Evolutionary conservation across 2,329 filamentous ascomycete species (phyloP).

Genomic region (Elsinoe fawcettii): DNA sequence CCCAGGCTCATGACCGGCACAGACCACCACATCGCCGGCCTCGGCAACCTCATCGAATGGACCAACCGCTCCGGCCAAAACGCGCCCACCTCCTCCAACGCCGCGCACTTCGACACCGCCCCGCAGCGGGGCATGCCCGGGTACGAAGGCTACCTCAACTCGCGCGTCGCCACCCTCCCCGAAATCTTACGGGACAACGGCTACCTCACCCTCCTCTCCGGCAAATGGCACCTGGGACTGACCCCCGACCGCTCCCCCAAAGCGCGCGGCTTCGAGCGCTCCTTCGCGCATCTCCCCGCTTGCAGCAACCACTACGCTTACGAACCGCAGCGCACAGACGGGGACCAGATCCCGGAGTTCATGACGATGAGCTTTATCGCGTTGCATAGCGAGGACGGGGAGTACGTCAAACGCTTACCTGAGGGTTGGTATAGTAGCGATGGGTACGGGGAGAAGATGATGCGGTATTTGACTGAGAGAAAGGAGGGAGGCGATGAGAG

Average conservation of each 20-base stretch:
- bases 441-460: slow-evolving; percentile 35
- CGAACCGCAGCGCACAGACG: slow-evolving; percentile 38
- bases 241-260: slow-evolving; percentile 50
- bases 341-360: slow-evolving; percentile 33
- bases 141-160: slow-evolving; percentile 58
- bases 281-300: slow-evolving; percentile 53
- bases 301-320: slow-evolving; percentile 52
- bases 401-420: slow-evolving; percentile 34
- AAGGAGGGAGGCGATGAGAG: slow-evolving; percentile 31
- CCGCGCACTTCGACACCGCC: slow-evolving; percentile 40
- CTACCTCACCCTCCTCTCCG: slow-evolving; percentile 54
- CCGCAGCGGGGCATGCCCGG: slow-evolving; percentile 52
- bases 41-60: slow-evolving; percentile 54
- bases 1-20: slow-evolving; percentile 52
- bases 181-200: slow-evolving; percentile 52
- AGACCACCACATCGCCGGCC: slow-evolving; percentile 52
- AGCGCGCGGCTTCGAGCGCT: slow-evolving; percentile 51
- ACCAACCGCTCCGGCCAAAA: slow-evolving; percentile 48
- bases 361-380: slow-evolving; percentile 38
- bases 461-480: slow-evolving; percentile 32
- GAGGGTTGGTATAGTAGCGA: slow-evolving; percentile 34
- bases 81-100: slow-evolving; percentile 42
- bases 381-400: slow-evolving; percentile 33
- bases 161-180: slow-evolving; percentile 50
- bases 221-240: slow-evolving; percentile 57